These are phyloP conservation scores for Botrytis fabae DNA, from an alignment of 2,329 filamentous ascomycete genomes.

Conservation along the genomic window DNA sequence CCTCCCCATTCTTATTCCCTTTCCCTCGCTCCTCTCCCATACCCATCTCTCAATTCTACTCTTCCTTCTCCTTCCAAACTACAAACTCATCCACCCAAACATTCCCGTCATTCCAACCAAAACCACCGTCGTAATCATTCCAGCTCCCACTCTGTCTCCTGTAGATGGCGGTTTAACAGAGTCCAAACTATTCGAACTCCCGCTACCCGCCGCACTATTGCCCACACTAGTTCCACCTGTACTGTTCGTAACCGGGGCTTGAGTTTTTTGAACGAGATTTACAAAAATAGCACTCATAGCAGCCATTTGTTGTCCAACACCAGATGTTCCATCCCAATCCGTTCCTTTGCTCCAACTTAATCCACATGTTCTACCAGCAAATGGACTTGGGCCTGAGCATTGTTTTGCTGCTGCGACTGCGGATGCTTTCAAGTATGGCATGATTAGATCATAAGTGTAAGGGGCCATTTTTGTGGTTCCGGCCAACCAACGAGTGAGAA, in stretches of 20 bases:
- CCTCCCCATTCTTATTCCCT: not conserved
- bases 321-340: conserved; percentile 54
- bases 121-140: conserved; percentile 45
- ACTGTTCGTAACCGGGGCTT: conserved; percentile 35
- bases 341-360: conserved; percentile 56
- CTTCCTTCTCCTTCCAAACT: not conserved
- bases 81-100: conserved; percentile 43
- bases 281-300: conserved; percentile 61
- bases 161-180: conserved; percentile 39
- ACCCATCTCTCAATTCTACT: not conserved
- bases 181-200: conserved; percentile 26
- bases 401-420: conserved; percentile 56
- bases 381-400: conserved; percentile 57
- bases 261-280: conserved; percentile 40
- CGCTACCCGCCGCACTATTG: conserved; percentile 33
- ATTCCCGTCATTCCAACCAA: conserved; percentile 37
- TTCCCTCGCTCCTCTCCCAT: not conserved
- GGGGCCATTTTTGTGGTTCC: conserved; percentile 59
- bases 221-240: conserved; percentile 44
- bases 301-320: conserved; percentile 71
- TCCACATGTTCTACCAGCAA: conserved; percentile 53
- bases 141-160: conserved; percentile 46
- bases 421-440: conserved; percentile 55
- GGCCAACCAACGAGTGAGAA: conserved; percentile 61
- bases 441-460: conserved; percentile 54